A percentile compares a stretch with the other conserved stretches of the same genome.
Conservation (phyloP, 768 basidiomycete species). For the Mycena vulgaris region DNA sequence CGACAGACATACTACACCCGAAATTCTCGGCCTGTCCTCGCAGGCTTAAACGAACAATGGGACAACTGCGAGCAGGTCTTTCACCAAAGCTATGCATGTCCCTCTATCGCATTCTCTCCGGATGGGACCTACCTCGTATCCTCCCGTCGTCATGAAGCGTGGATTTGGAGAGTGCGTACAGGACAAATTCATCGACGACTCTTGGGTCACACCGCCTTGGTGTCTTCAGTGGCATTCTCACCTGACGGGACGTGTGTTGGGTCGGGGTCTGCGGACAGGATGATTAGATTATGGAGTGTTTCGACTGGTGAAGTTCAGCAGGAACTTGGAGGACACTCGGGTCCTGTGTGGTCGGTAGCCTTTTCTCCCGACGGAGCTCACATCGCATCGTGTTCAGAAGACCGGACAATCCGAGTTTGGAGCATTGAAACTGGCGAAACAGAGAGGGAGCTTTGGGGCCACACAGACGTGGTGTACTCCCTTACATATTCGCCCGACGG, state of each 20-base stretch:
- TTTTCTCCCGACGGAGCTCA: neutral
- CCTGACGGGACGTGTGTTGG: neutral
- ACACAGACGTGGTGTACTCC: neutral
- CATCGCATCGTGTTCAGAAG: neutral
- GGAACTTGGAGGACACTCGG: neutral
- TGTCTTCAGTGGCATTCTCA: neutral
- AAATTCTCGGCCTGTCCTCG: neutral
- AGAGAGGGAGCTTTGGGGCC: neutral
- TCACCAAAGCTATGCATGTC: neutral
- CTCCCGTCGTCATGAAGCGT: neutral
- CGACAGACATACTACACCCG: neutral
- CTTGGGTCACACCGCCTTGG: neutral
- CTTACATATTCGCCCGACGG: neutral
- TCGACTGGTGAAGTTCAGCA: neutral
- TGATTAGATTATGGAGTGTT: neutral
- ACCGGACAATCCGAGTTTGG: neutral
- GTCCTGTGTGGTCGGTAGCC: neutral
- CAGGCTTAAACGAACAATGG: neutral
- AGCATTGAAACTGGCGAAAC: neutral
- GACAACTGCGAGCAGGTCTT: neutral
- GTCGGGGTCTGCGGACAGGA: neutral
- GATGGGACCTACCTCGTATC: neutral
- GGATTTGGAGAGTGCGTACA: neutral
- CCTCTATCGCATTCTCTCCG: neutral
- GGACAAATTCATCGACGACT: neutral